Percentiles rank a stretch among this genome's conserved stretches.
These are phyloP conservation scores for Nemania abortiva DNA, from an alignment of 2,329 filamentous ascomycete genomes.

Conservation along the genomic window DNA sequence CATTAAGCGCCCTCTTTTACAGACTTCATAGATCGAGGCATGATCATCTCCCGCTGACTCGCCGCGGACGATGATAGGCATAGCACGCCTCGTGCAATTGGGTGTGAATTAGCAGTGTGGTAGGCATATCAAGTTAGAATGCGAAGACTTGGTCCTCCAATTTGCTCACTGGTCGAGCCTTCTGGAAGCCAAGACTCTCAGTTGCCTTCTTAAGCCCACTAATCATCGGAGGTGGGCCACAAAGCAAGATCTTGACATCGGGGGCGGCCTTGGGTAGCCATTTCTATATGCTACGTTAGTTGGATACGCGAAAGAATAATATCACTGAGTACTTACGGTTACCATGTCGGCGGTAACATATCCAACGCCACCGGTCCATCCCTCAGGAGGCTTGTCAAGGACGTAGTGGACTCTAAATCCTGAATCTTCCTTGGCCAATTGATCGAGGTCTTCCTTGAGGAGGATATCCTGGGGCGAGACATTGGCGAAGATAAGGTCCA, in stretches of 20 bases:
- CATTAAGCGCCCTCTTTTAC: not conserved
- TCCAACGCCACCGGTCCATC: constrained; percentile 91
- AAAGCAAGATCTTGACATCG: constrained; percentile 94
- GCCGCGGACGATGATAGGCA: not conserved
- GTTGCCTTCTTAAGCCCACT: constrained; percentile 97
- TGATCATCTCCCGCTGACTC: not conserved
- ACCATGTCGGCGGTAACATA: constrained; percentile 98
- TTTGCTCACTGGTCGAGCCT: constrained; percentile 96
- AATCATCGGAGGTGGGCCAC: constrained; percentile 96
- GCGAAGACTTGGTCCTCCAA: constrained; percentile 98
- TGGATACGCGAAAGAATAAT: not conserved
- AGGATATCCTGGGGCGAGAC: constrained; percentile 94
- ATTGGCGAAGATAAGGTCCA: constrained; percentile 97
- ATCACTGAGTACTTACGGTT: constrained; percentile 66
- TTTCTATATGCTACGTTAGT: constrained; percentile 63
- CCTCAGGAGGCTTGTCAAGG: constrained; percentile 92
- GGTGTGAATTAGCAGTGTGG: not conserved
- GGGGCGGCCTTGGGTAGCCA: constrained; percentile 83
- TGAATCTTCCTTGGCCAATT: constrained; percentile 79
- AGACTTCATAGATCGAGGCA: not conserved
- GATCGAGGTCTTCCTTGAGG: constrained; percentile 90
- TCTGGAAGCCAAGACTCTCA: constrained; percentile 88
- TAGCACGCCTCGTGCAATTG: not conserved
- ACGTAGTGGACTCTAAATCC: constrained; percentile 93
- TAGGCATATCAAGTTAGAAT: constrained; percentile 69